These are phyloP conservation scores for Colletotrichum zoysiae DNA, from an alignment of 2,329 filamentous ascomycete genomes.

Conservation along the genomic window DNA sequence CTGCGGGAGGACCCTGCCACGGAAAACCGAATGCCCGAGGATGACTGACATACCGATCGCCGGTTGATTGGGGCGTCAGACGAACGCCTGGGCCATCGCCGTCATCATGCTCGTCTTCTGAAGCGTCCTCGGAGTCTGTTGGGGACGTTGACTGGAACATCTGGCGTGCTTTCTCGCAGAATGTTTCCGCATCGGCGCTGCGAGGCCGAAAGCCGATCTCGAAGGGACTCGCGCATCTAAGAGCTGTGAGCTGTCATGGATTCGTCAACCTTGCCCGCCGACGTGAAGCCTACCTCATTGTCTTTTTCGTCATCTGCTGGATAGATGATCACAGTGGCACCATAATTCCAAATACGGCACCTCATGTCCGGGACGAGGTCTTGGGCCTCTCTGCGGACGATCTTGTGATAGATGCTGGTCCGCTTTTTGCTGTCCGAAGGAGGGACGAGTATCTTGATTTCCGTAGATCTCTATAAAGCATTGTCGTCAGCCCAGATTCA, in stretches of 20 bases:
- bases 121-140: background rate
- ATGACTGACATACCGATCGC: background rate
- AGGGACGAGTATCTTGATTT: conserved; percentile 17
- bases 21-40: too few relatives aligned
- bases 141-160: background rate
- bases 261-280: background rate
- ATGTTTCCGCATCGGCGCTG: background rate
- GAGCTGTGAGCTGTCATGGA: background rate
- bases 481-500: background rate
- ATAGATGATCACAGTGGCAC: background rate
- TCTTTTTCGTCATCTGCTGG: conserved; percentile 4
- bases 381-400: conserved; percentile 1
- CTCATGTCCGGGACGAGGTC: conserved; percentile 11
- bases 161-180: background rate
- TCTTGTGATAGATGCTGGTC: conserved; percentile 18
- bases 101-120: background rate
- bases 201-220: background rate
- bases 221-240: background rate
- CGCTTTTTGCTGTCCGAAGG: conserved; percentile 12
- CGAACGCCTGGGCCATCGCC: background rate
- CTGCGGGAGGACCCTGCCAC: too few relatives aligned
- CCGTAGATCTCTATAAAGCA: background rate
- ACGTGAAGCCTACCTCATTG: background rate
- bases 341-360: conserved; percentile 15
- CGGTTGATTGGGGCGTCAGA: background rate